Evolutionary conservation across 495 filamentous ascomycete species (phyloP).

Genomic region (Neurospora sp.): DNA sequence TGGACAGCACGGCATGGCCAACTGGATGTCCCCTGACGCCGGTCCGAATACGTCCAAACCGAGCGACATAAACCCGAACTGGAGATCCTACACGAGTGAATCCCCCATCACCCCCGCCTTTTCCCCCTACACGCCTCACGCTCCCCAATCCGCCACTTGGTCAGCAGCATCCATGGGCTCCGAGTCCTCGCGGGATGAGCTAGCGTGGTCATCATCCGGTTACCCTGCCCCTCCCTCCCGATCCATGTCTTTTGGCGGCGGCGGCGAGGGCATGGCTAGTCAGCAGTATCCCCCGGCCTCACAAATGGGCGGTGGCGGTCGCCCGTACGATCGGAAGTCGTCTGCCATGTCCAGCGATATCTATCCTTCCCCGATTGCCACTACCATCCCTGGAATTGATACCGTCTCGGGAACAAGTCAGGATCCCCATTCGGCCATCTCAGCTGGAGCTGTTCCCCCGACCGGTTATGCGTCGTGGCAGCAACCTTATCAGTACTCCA

Average conservation of each 20-base stretch:
- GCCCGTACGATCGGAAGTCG: constrained; percentile 27
- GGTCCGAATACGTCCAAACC: constrained; percentile 25
- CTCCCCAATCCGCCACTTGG: constrained; percentile 31
- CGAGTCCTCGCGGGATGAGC: constrained; percentile 23
- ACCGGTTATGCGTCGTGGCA: constrained; percentile 34
- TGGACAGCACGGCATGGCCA: constrained; percentile 28
- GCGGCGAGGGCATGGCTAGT: constrained; percentile 23
- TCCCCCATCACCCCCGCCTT: constrained; percentile 31
- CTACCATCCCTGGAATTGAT: constrained; percentile 28
- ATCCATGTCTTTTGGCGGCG: constrained; percentile 34
- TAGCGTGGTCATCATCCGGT: constrained; percentile 21
- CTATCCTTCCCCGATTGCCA: constrained; percentile 27
- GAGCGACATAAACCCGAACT: constrained; percentile 23
- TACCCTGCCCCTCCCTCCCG: constrained; percentile 30
- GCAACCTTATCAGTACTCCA: constrained; percentile 33
- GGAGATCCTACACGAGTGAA: constrained; percentile 29
- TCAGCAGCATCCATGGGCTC: constrained; percentile 21
- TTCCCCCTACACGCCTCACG: constrained; percentile 30
- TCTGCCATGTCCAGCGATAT: constrained; percentile 22
- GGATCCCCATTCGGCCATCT: constrained; percentile 25
- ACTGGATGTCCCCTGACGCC: constrained; percentile 34
- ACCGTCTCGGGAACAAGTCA: constrained; percentile 24
- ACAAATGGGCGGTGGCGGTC: constrained; percentile 16
- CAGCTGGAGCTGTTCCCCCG: constrained; percentile 29
- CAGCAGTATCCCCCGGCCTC: constrained; percentile 25